Percentiles rank a stretch among this genome's conserved stretches.
Conservation (phyloP, 441 rosid genomes). For the Adansonia madagascariensis region DNA sequence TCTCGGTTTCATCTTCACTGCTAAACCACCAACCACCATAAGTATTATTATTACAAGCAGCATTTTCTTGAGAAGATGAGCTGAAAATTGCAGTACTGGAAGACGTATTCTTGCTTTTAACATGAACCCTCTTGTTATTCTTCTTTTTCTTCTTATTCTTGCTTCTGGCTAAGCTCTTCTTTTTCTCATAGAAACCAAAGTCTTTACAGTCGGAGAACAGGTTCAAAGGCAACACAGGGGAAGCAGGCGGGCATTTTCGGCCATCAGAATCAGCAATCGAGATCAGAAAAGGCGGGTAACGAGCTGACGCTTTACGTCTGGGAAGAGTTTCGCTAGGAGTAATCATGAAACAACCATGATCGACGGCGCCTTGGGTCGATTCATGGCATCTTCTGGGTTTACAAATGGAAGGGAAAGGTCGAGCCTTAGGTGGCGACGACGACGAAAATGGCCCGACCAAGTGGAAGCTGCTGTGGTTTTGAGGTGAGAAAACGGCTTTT, state of each 20-base stretch:
- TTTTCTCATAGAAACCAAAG: constrained; percentile 34
- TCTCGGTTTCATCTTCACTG: constrained; percentile 62
- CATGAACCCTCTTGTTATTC: constrained; percentile 31
- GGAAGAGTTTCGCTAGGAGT: constrained; percentile 35
- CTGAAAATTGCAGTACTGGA: constrained; percentile 37
- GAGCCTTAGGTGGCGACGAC: constrained; percentile 34
- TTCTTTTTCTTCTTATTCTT: constrained; percentile 39
- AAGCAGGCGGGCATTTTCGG: constrained; percentile 43
- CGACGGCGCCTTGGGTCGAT: constrained; percentile 21
- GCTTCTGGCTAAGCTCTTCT: constrained; percentile 29
- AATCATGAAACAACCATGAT: constrained; percentile 35
- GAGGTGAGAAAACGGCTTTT: constrained; percentile 47
- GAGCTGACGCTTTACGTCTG: constrained; percentile 35
- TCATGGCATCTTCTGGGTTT: constrained; percentile 44
- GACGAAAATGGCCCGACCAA: constrained; percentile 27
- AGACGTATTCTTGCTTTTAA: constrained; percentile 32
- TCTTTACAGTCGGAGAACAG: constrained; percentile 36
- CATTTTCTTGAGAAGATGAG: constrained; percentile 53
- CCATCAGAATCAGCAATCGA: constrained; percentile 26
- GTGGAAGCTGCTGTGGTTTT: constrained; percentile 25
- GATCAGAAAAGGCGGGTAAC: constrained; percentile 36
- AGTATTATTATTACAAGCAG: constrained; percentile 17
- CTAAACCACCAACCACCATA: constrained; percentile 57
- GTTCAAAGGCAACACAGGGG: constrained; percentile 48
- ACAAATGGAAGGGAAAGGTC: constrained; percentile 51